Conservation (phyloP, 331 rosid genomes). For the Malus hybrid region DNA sequence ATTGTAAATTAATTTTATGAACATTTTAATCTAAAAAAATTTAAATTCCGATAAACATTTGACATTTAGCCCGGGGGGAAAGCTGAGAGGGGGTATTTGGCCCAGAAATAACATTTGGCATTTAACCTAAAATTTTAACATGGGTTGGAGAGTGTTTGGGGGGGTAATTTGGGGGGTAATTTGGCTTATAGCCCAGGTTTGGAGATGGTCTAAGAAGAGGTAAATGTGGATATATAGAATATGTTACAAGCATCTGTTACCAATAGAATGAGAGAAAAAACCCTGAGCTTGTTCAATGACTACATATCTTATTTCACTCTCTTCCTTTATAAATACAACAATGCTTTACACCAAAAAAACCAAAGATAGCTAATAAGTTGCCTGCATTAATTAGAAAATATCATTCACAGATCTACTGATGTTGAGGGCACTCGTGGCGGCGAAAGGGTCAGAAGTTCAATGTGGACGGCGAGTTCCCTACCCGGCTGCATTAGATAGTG, state of each 20-base stretch:
- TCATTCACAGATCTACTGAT: conserved; percentile 28
- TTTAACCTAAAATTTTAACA: too few relatives aligned
- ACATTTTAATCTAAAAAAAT: too few relatives aligned
- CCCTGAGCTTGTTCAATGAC: conserved; percentile 40
- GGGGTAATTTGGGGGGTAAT: too few relatives aligned
- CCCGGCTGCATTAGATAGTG: conserved; percentile 17
- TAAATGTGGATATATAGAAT: background rate
- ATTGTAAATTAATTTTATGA: too few relatives aligned
- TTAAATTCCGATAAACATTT: too few relatives aligned
- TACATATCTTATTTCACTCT: conserved; percentile 33
- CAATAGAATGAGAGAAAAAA: conserved; percentile 22
- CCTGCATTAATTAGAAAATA: conserved; percentile 32
- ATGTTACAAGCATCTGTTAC: conserved; percentile 15
- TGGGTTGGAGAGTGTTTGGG: too few relatives aligned
- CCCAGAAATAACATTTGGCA: too few relatives aligned
- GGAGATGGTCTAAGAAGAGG: background rate
- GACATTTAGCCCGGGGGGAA: too few relatives aligned
- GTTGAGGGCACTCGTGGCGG: conserved; percentile 19
- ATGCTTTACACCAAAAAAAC: conserved; percentile 43
- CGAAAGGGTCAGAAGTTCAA: conserved; percentile 13
- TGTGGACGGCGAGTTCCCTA: conserved; percentile 23
- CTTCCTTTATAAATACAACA: conserved; percentile 35
- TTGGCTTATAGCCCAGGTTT: too few relatives aligned
- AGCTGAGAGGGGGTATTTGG: too few relatives aligned
- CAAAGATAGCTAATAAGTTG: conserved; percentile 18